Base-by-base conservation (phyloP, 495 filamentous ascomycete species). In the Penicillium ucsense region DNA sequence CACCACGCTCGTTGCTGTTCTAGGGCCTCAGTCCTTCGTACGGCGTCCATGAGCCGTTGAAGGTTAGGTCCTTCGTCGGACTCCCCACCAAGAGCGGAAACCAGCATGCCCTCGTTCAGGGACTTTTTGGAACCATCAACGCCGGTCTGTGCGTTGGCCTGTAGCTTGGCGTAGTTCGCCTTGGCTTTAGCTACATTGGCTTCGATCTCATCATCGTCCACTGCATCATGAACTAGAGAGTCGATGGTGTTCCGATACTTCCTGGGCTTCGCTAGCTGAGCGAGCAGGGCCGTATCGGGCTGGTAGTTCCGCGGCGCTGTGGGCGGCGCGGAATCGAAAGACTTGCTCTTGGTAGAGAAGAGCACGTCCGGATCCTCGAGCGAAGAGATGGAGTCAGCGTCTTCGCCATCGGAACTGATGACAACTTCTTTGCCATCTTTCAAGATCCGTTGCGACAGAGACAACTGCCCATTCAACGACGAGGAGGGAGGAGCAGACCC, bases 1-100 rank as follows among this genome's bases (percentile, higher is more conserved):
- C 77, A 79, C 76, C 80, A 91, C 11, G 70, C 61, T 35, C 73
- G 78, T 12, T 77, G 74, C 9, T 74, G 55, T 10, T 77, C 73
- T 35, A 81, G 75, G 7, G 83, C 83, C 47, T 89, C 84, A 6
- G 86, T 91, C 52, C 89, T 77, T 52, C 80, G 76, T 33, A 94
- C 75, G 34, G 88, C 88, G 45, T 77, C 74, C 34, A 83, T 66
- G 6, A 92, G 63, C 60, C 80, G 83, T 41, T 70, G 67, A 3
- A 76, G 62, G 5, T 66, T 74, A 28, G 71, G 64, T 31, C 75
- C 79, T 12, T 50, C 52, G 45, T 81, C 76, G 10, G 30, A 11
- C 41, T 79, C 74, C n/a, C 74, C 70, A 8, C 68, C 51, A 27
- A 83, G 57, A 1, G 66, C 67, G 2, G 62, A 65, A 7, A 61